Base-by-base conservation (phyloP, 1,284 basidiomycete species). In the Trichosporon sp. region DNA sequence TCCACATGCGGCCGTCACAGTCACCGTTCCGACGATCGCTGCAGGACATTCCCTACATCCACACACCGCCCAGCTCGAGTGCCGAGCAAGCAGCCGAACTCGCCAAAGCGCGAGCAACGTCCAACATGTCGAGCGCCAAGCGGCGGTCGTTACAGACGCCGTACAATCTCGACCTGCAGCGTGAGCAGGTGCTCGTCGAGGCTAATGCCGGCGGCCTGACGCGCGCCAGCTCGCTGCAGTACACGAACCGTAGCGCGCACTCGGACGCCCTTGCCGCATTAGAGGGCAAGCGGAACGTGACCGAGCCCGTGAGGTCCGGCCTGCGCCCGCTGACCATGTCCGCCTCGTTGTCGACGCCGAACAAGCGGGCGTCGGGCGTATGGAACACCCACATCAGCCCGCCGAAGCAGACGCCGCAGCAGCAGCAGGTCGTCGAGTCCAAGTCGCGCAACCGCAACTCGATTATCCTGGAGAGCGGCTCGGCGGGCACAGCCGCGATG, bases 41-140 rank as follows among this genome's bases (percentile, higher is more conserved):
- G 38, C 71, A 74, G 54, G 71, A 74, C 21, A 74, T 74, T 11
- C 69, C 69, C 2, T 74, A 74, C 71, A 72, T 74, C 26, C 69
- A 61, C 2, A 70, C 71, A 2, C 35, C 69, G 0, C 69, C 73
- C 1, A 43, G 54, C n/a, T 72, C 73, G 32, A 72, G 48, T 37
- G 67, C 56, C 14, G 73, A 72, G n/a, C 63, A 68, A 7, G 73
- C 73, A 0, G 71, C 70, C 26, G 66, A 38, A 14, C 65, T 74
- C 7, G 73, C 73, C 3, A 63, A 71, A 7, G 73, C 73, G 3
- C 71, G 73, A 2, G 73, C 71, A 1, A 65, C 71, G 4, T 56
- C 73, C 10, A 67, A 66, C 26, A 70, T 74, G 67, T 72, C 73
- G 12, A 71, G 67, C 31, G 71, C 71, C 35, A 74, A 74, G 66